Base-by-base conservation (phyloP, 371 early-diverging fungal species). In the Vairimorpha apis region DNA sequence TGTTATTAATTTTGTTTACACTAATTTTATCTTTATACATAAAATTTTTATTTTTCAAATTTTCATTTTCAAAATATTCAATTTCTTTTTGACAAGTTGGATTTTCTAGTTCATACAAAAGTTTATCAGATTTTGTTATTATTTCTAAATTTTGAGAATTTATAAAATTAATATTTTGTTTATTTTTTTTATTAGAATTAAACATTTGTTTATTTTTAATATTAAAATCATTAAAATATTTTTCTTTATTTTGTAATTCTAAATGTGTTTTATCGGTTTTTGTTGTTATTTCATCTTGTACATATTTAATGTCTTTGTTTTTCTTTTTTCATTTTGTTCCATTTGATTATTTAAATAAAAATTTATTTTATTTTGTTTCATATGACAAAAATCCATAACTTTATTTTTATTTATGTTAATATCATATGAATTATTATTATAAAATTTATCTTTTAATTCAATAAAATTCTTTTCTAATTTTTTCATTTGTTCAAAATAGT, bases 31-130 rank as follows among this genome's bases (percentile, higher is more conserved):
- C 29, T 49, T 13, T 5, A 16, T 21, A 79, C 44, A 68, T 74
- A 70, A 10, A 45, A 58, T 58, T 79, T 76, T 38, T 76, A 58
- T 2, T n/a, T 32, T n/a, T 51, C 32, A 51, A 79, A 76, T 73
- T 76, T 67, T 18, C 65, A 55, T 35, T 45, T 43, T 21, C 62
- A 35, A 13, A 79, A 25, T 30, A 51, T 14, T 23, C 69, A 29
- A 14, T 55, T 21, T 21, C 38, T 27, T 13, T 3, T n/a, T 10
- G 5, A 63, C 16, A 16, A 29, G 27, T 21, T 32, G 44, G 16
- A 43, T 63, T 14, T 45, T 49, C 5, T 21, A 29, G 21, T 29
- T 32, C 65, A 27, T 33, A 53, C 18, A 23, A 18, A 30, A 4
- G 14, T 53, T 53, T 27, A 30, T 27, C 7, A 0, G 12, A 1